A percentile compares a stretch with the other conserved stretches of the same genome.
phyloP scores from a whole-genome alignment of 2,329 filamentous ascomycete genomes.

The Trichoderma atroviride region DNA sequence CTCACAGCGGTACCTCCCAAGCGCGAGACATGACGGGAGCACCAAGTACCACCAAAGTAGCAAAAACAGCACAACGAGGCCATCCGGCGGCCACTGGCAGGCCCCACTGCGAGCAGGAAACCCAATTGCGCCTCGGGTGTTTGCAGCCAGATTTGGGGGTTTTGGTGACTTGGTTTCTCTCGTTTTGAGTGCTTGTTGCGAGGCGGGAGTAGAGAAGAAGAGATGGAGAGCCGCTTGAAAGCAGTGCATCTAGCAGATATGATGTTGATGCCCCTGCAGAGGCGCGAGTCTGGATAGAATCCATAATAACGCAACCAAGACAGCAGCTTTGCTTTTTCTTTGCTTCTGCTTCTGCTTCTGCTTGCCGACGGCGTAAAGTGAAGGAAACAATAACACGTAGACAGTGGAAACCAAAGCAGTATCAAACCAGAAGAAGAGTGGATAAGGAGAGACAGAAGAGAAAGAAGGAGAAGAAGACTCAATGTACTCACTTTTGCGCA shows the following conservation, averaged over 20 bases:
- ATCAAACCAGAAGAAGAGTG: neutral
- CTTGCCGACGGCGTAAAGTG: neutral
- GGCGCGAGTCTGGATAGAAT: neutral
- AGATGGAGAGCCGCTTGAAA: neutral
- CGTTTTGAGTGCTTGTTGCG: neutral
- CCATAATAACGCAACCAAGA: neutral
- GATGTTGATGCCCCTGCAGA: neutral
- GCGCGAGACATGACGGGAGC: slow-evolving; percentile 9
- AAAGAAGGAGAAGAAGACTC: neutral
- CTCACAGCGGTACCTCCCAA: neutral
- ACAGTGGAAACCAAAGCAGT: neutral
- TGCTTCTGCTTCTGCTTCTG: no score
- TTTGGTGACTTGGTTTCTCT: neutral
- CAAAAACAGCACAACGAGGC: neutral
- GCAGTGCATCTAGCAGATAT: neutral
- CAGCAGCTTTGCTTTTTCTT: neutral
- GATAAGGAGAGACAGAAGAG: neutral
- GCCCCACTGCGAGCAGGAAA: neutral
- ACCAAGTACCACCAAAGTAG: neutral
- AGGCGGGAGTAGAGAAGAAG: neutral
- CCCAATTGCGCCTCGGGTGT: neutral
- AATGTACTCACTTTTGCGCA: slow-evolving; percentile 16
- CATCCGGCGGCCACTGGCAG: slow-evolving; percentile 2
- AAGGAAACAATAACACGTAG: neutral
- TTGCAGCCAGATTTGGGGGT: slow-evolving; percentile 3